Evolutionary conservation across 768 basidiomycete species (phyloP).

Genomic region (Leccinum uliginosum): DNA sequence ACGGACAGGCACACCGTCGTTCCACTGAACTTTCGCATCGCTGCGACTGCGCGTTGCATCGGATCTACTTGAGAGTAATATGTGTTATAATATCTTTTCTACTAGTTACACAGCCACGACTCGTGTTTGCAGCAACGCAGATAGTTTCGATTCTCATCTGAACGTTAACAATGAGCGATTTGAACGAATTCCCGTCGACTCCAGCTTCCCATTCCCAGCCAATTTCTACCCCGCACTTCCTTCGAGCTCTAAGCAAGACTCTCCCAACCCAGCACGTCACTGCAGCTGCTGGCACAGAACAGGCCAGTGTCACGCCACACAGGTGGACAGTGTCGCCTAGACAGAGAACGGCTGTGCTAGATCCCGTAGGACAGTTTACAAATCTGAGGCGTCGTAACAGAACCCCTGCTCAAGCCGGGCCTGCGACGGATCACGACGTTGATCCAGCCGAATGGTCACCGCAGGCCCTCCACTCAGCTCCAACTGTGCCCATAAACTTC

Average conservation of each 20-base stretch:
- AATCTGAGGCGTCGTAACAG: conserved; percentile 14
- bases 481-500: conserved; percentile 8
- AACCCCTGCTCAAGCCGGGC: not conserved
- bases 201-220: not conserved
- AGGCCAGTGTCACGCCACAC: not conserved
- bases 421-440: not conserved
- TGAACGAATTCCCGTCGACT: not conserved
- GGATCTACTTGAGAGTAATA: conserved; percentile 25
- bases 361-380: conserved; percentile 12
- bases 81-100: not conserved
- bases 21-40: conserved; percentile 72
- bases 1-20: conserved; percentile 65
- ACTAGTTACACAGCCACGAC: conserved; percentile 14
- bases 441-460: conserved; percentile 7
- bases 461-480: not conserved
- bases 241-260: conserved; percentile 20
- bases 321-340: conserved; percentile 11
- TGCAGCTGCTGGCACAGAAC: conserved; percentile 2
- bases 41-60: conserved; percentile 74
- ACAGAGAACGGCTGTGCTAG: conserved; percentile 10
- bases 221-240: conserved; percentile 8
- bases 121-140: not conserved
- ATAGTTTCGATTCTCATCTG: not conserved
- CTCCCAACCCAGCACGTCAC: conserved; percentile 14
- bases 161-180: conserved; percentile 4